Base-by-base conservation (phyloP, 164 flowering plant species). In the Magnolia kwangsiensis region DNA sequence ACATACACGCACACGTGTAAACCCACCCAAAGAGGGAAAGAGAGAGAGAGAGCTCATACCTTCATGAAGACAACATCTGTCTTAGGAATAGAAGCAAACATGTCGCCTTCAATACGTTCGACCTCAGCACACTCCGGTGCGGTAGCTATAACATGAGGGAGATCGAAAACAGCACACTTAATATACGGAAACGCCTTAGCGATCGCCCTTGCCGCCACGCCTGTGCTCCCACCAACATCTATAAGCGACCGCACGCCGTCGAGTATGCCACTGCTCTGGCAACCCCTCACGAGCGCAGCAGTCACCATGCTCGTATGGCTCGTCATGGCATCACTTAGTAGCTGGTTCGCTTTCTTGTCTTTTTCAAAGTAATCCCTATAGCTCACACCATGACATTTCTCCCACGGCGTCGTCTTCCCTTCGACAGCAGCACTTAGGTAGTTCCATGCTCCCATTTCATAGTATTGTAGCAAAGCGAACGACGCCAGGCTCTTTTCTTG, bases 71-170 rank as follows among this genome's bases (percentile, higher is more conserved):
- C 61, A 23, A 58, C 76, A 16, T 65, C 76, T n/a, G 76, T 23
- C 20, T 20, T 50, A 1, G 76, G 91, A n/a, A 88, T 78, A 23
- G 72, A 24, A 1, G 71, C 58, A n/a, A 88, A 88, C 89, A 88
- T 85, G 79, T 88, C 87, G 19, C 89, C 91, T 6, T 80, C 84
- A 13, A 87, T 80, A 59, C 86, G 83, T 0, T 70, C 70, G 27
- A 75, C 77, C 18, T 18, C 72, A 8, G 64, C 72, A 19, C 58
- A 58, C 64, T 75, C 66, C 23, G 77, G 77, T 51, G 72, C 58
- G 18, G 76, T 51, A 6, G 75, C 75, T 8, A 72, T 66, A 8
- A 77, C 79, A n/a, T 77, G 79, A 27, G 79, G 75, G 4, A 77
- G 75, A 27, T 77, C 79, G 31, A 77, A 72, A 4, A 63, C 63